phyloP scores from a whole-genome alignment of 75 land plant species.

The Selaginella moellendorffii region DNA sequence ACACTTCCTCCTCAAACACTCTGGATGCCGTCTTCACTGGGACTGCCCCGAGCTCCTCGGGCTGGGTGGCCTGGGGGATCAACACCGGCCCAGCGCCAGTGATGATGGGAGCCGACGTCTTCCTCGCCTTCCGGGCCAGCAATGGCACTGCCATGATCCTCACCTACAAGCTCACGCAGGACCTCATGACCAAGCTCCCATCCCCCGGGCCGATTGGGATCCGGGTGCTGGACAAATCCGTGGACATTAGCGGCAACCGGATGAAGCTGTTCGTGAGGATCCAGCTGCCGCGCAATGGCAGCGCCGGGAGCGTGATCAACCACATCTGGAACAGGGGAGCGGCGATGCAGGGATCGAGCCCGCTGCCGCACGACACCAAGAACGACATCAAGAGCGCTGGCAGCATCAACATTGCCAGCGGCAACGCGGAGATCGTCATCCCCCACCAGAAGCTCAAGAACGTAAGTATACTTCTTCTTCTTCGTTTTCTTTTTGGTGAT shows the following conservation, averaged over 20 bases:
- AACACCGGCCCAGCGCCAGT: constrained; percentile 40
- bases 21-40: constrained; percentile 54
- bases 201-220: not conserved
- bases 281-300: not conserved
- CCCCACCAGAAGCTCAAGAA: constrained; percentile 14
- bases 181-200: constrained; percentile 29
- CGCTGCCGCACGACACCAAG: not conserved
- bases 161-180: constrained; percentile 45
- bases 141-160: constrained; percentile 30
- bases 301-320: not conserved
- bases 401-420: constrained; percentile 9
- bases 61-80: constrained; percentile 93
- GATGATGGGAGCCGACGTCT: constrained; percentile 65
- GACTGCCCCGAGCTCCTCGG: constrained; percentile 44
- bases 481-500: no score
- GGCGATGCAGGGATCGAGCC: not conserved
- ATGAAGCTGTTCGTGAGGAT: not conserved
- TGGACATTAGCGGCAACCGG: not conserved
- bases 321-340: constrained; percentile 8
- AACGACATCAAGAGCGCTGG: not conserved
- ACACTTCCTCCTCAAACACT: constrained; percentile 15
- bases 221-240: not conserved
- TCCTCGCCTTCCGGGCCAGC: constrained; percentile 61
- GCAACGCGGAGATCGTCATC: not conserved
- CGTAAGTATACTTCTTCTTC: no score